Evolutionary conservation across 768 basidiomycete species (phyloP).

Genomic region (Daedalea quercina): DNA sequence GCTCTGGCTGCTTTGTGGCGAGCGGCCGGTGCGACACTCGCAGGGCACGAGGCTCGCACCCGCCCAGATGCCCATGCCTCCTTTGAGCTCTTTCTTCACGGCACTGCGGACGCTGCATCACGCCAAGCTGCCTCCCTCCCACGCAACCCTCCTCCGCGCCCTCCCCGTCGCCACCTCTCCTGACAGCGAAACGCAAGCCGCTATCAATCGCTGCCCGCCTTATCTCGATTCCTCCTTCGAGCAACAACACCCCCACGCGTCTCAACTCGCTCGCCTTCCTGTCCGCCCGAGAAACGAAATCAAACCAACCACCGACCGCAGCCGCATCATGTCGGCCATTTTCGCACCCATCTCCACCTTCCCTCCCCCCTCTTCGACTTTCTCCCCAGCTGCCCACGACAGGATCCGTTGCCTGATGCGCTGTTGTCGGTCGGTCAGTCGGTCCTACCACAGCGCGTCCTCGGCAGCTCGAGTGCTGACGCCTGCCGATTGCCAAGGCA

Average conservation of each 20-base stretch:
- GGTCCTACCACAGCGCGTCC: background rate
- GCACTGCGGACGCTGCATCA: background rate
- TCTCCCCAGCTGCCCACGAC: no score
- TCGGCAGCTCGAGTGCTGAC: background rate
- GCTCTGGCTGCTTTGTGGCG: background rate
- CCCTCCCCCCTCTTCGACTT: no score
- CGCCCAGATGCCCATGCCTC: background rate
- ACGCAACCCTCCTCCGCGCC: background rate
- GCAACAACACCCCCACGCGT: no score
- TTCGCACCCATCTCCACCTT: no score
- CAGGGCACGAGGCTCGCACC: background rate
- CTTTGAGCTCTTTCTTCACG: background rate
- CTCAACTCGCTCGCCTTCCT: no score
- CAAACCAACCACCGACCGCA: no score
- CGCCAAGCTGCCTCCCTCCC: background rate
- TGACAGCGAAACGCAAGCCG: background rate
- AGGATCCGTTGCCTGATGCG: background rate
- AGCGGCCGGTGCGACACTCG: background rate
- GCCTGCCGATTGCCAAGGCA: background rate
- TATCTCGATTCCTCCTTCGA: background rate
- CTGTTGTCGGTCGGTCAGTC: background rate
- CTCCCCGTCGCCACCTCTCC: background rate
- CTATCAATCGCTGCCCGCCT: no score
- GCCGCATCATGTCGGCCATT: no score
- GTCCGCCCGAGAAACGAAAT: background rate